Percentiles rank a stretch among this genome's conserved stretches.
Conservation (phyloP, 2,329 filamentous ascomycete genomes). For the Fusarium sarcochroum region DNA sequence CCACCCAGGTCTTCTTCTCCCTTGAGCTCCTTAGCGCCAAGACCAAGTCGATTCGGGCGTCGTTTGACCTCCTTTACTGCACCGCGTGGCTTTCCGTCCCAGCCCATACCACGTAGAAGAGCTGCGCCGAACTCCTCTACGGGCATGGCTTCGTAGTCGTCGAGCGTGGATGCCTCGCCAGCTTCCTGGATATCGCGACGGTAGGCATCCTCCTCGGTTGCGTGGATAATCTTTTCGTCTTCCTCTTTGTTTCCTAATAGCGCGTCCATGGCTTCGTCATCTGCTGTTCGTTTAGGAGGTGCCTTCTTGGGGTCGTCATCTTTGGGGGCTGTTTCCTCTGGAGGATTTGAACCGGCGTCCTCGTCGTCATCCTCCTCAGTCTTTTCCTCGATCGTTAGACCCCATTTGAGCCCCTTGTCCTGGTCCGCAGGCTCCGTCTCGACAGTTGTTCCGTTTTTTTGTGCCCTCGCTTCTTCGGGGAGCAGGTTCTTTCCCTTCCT, state of each 20-base stretch:
- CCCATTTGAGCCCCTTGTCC: conserved; percentile 70
- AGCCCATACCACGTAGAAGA: conserved; percentile 92
- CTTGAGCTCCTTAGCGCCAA: conserved; percentile 87
- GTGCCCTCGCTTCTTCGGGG: conserved; percentile 68
- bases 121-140: conserved; percentile 96
- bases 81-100: conserved; percentile 78
- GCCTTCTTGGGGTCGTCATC: conserved; percentile 21
- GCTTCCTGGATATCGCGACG: conserved; percentile 77
- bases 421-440: conserved; percentile 60
- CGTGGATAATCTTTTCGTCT: conserved; percentile 66
- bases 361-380: conserved; percentile 70
- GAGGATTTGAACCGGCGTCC: conserved; percentile 26
- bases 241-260: conserved; percentile 70
- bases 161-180: conserved; percentile 81
- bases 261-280: conserved; percentile 74
- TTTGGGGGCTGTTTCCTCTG: conserved; percentile 12
- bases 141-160: conserved; percentile 89
- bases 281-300: conserved; percentile 48
- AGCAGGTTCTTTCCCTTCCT: conserved; percentile 67
- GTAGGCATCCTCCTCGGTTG: conserved; percentile 78
- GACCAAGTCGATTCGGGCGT: conserved; percentile 85
- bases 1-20: conserved; percentile 80
- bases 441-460: conserved; percentile 52
- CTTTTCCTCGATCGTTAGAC: conserved; percentile 62
- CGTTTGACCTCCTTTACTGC: conserved; percentile 74